phyloP scores from a whole-genome alignment of 176 grass and related monocot genomes.

The Hyparrhenia diplandra region DNA sequence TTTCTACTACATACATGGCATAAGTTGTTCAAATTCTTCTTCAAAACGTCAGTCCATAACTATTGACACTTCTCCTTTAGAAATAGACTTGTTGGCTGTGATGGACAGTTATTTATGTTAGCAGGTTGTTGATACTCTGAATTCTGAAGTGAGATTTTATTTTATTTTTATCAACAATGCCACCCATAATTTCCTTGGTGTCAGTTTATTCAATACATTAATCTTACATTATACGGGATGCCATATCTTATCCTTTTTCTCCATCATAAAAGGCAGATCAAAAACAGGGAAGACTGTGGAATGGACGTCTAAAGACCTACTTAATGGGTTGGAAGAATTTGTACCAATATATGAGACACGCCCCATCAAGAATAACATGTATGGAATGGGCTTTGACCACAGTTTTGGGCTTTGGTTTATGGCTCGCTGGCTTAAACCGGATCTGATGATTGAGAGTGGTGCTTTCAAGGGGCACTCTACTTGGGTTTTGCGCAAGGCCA shows the following conservation, averaged over 20 bases:
- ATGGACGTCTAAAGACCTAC: conserved; percentile 67
- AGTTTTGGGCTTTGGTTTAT: conserved; percentile 98
- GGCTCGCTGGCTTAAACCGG: conserved; percentile 75
- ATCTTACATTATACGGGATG: background rate
- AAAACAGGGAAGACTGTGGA: conserved; percentile 64
- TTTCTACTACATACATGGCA: background rate
- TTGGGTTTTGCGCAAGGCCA: conserved; percentile 84
- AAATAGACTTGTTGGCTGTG: background rate
- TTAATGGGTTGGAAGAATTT: conserved; percentile 81
- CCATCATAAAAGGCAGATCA: conserved; percentile 77
- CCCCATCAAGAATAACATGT: conserved; percentile 88
- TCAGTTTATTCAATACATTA: background rate
- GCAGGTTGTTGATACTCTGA: background rate
- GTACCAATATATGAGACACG: conserved; percentile 78
- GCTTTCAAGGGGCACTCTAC: conserved; percentile 94
- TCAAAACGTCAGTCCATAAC: background rate
- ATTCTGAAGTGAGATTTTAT: background rate
- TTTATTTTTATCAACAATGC: background rate
- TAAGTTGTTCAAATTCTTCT: background rate
- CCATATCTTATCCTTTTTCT: conserved; percentile 32
- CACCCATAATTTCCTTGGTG: background rate
- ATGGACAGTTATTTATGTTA: background rate
- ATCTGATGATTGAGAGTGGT: conserved; percentile 93
- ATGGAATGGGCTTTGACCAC: conserved; percentile 91
- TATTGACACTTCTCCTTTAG: background rate